Evolutionary conservation across 495 filamentous ascomycete species (phyloP).

Genomic region (Melanomma pulvis-pyrius): DNA sequence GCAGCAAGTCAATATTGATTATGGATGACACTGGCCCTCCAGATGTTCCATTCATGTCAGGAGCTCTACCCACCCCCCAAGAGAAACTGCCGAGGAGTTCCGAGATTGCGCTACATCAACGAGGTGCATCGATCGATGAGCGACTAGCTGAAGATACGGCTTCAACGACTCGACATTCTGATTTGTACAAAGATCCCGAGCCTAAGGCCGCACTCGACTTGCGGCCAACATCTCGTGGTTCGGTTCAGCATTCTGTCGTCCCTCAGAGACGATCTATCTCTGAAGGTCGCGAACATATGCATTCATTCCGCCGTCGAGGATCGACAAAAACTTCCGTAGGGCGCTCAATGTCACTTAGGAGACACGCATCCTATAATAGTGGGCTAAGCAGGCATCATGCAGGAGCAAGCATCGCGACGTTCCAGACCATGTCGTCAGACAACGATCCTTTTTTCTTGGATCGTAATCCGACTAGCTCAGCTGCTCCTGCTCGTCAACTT

Average conservation of each 20-base stretch:
- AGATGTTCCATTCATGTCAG: conserved; percentile 34
- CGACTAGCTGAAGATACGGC: conserved; percentile 9
- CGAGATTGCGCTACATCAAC: neutral
- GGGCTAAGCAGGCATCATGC: conserved; percentile 62
- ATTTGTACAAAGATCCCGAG: conserved; percentile 21
- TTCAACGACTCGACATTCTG: conserved; percentile 19
- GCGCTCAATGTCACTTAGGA: conserved; percentile 49
- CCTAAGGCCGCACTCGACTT: neutral
- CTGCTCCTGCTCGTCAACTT: conserved; percentile 57
- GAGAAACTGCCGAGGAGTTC: neutral
- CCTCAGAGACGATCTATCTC: conserved; percentile 18
- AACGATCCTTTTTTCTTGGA: conserved; percentile 47
- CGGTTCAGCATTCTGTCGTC: conserved; percentile 9
- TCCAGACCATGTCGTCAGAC: conserved; percentile 48
- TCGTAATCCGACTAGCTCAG: conserved; percentile 36
- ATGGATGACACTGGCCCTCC: conserved; percentile 67
- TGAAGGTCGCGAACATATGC: conserved; percentile 21
- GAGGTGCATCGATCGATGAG: conserved; percentile 21
- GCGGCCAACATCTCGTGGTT: conserved; percentile 17
- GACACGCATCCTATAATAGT: conserved; percentile 74
- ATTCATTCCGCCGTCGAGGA: conserved; percentile 31
- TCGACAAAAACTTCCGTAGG: conserved; percentile 28
- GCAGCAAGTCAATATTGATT: conserved; percentile 86
- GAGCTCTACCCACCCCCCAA: conserved; percentile 31
- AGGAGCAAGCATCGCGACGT: conserved; percentile 59